Conservation (phyloP, 192 early-diverging fungal species). For the Martensiomyces pterosporus region DNA sequence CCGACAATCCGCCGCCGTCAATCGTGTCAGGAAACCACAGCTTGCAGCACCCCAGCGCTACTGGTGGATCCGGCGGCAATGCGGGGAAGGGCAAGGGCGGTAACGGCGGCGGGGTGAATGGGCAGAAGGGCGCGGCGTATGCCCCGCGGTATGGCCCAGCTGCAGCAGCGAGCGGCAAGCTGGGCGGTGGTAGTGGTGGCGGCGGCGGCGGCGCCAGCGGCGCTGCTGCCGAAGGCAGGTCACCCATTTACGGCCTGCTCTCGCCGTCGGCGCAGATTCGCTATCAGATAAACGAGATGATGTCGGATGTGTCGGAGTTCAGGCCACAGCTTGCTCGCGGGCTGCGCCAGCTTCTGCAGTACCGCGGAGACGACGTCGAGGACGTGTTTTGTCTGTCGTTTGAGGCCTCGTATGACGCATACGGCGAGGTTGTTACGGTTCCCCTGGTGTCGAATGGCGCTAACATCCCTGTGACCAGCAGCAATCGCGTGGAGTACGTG, state of each 20-base stretch:
- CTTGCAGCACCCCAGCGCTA: not conserved
- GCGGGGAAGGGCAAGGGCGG: not conserved
- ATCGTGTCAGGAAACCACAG: constrained; percentile 21
- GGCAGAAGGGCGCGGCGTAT: constrained; percentile 4
- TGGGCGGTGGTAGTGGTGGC: not conserved
- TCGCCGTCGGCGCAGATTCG: constrained; percentile 39
- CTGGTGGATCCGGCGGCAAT: not conserved
- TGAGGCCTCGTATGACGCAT: constrained; percentile 64
- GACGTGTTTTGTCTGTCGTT: constrained; percentile 81
- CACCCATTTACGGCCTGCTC: constrained; percentile 32
- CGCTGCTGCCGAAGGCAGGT: constrained; percentile 14
- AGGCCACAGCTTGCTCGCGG: constrained; percentile 73
- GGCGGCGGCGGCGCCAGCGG: not conserved
- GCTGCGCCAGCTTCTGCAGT: constrained; percentile 80
- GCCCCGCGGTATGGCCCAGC: constrained; percentile 9
- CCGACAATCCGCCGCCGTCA: constrained; percentile 2
- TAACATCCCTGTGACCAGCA: constrained; percentile 58
- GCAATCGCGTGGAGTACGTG: constrained; percentile 75
- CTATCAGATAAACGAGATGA: constrained; percentile 56
- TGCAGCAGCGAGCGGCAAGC: not conserved
- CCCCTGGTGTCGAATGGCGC: constrained; percentile 63
- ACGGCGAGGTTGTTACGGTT: constrained; percentile 61
- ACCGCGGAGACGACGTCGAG: constrained; percentile 76
- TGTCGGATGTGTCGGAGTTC: constrained; percentile 77
- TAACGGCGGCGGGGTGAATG: not conserved